Conservation (phyloP, 768 basidiomycete species). For the Ramaria rubella region DNA sequence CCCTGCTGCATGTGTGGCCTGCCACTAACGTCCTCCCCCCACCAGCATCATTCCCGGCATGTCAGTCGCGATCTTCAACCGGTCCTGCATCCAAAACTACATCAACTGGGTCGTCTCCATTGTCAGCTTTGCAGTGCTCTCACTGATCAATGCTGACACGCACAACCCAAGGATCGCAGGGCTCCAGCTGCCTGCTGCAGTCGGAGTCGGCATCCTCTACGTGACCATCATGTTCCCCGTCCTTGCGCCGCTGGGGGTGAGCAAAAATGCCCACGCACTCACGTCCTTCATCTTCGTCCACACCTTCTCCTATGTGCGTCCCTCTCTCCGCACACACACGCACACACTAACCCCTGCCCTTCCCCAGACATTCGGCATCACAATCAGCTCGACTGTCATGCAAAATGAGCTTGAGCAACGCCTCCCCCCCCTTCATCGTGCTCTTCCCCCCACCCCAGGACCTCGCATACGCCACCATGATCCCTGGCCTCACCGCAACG, state of each 20-base stretch:
- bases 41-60: constrained; percentile 30
- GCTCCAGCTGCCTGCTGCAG: constrained; percentile 20
- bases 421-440: constrained; percentile 23
- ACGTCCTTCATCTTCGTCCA: too few relatives aligned
- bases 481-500: too few relatives aligned
- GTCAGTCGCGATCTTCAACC: constrained; percentile 22
- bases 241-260: constrained; percentile 17
- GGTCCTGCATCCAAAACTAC: too few relatives aligned
- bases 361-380: too few relatives aligned
- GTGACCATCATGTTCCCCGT: too few relatives aligned
- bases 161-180: constrained; percentile 21
- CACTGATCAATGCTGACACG: constrained; percentile 19
- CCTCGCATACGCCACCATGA: too few relatives aligned
- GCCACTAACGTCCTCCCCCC: too few relatives aligned
- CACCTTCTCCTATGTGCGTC: too few relatives aligned
- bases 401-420: constrained; percentile 27
- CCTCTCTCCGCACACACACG: too few relatives aligned
- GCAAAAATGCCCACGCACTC: constrained; percentile 14
- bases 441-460: too few relatives aligned
- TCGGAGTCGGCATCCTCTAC: constrained; percentile 27
- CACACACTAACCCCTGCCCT: too few relatives aligned
- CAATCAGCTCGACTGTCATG: constrained; percentile 28
- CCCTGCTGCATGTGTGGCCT: too few relatives aligned
- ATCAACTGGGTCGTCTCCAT: constrained; percentile 28
- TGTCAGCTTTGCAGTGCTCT: constrained; percentile 30